Evolutionary conservation across 345 rosid genomes (phyloP).

Genomic region (Geranium rotundifolium): DNA sequence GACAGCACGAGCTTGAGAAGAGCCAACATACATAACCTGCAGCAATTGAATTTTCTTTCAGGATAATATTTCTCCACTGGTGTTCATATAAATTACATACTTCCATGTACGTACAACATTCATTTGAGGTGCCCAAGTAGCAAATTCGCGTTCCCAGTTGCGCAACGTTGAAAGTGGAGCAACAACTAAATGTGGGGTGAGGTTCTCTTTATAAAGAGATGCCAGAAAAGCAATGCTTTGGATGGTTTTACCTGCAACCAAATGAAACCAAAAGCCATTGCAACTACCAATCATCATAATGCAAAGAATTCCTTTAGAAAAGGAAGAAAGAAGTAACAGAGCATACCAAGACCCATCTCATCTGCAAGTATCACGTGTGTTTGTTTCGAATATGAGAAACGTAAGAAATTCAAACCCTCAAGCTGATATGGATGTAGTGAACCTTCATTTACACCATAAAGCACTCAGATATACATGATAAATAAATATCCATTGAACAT

Average conservation of each 20-base stretch:
- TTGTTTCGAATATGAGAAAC: conserved; percentile 93
- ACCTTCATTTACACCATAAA: conserved; percentile 44
- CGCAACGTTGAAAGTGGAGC: conserved; percentile 98
- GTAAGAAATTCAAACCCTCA: conserved; percentile 91
- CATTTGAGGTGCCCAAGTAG: conserved; percentile 98
- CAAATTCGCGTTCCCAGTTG: conserved; percentile 98
- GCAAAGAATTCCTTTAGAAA: conserved; percentile 1
- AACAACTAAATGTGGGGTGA: conserved; percentile 73
- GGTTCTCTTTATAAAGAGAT: conserved; percentile 62
- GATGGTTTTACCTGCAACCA: conserved; percentile 80
- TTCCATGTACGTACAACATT: conserved; percentile 67
- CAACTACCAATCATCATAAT: conserved; percentile 4
- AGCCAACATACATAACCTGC: conserved; percentile 94
- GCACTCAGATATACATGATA: conserved; percentile 8
- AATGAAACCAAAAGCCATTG: conserved; percentile 10
- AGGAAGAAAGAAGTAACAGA: neutral
- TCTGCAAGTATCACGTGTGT: conserved; percentile 99
- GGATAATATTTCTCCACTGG: neutral
- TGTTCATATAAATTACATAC: neutral
- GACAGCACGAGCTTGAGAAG: conserved; percentile 72
- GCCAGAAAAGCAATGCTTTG: conserved; percentile 98
- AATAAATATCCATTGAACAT: conserved; percentile 9
- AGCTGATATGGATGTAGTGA: conserved; percentile 94
- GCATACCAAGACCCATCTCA: conserved; percentile 97
- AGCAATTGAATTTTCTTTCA: conserved; percentile 8